These are phyloP conservation scores for Arabis hirsuta DNA, from an alignment of 345 rosid genomes.

Conservation along the genomic window DNA sequence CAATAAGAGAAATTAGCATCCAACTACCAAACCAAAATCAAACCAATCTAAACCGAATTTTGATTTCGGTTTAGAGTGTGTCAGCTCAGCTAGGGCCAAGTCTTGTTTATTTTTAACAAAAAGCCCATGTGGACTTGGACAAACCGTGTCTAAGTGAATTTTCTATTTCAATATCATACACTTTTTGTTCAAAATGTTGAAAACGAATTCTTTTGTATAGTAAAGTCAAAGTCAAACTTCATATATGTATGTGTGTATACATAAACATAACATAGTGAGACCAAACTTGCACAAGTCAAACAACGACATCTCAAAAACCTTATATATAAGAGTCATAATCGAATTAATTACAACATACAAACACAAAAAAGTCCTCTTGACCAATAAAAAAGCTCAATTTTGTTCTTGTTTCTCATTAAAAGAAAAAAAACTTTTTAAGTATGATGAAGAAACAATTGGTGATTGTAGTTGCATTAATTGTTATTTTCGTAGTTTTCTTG, in stretches of 20 bases:
- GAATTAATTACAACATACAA: conserved; percentile 29
- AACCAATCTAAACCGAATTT: conserved; percentile 11
- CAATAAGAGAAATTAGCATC: background rate
- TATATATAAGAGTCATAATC: conserved; percentile 38
- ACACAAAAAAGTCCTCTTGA: background rate
- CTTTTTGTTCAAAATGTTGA: conserved; percentile 36
- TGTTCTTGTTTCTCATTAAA: background rate
- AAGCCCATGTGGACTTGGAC: conserved; percentile 40
- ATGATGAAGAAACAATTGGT: conserved; percentile 41
- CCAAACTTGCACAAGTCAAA: conserved; percentile 36
- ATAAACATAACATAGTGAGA: conserved; percentile 39
- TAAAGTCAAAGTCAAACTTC: conserved; percentile 45
- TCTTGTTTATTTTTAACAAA: conserved; percentile 9
- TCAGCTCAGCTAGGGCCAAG: conserved; percentile 25
- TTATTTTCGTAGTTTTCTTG: conserved; percentile 30
- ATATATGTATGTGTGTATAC: conserved; percentile 26
- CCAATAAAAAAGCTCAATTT: conserved; percentile 31
- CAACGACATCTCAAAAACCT: conserved; percentile 36
- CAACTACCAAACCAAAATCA: conserved; percentile 1
- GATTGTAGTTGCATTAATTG: conserved; percentile 19
- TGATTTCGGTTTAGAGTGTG: background rate
- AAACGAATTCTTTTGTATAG: conserved; percentile 25
- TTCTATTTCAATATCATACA: conserved; percentile 21
- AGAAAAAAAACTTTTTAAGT: background rate
- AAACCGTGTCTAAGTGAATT: conserved; percentile 43